phyloP scores from a whole-genome alignment of 805 yeast genomes.

The Pichia eremophila region DNA sequence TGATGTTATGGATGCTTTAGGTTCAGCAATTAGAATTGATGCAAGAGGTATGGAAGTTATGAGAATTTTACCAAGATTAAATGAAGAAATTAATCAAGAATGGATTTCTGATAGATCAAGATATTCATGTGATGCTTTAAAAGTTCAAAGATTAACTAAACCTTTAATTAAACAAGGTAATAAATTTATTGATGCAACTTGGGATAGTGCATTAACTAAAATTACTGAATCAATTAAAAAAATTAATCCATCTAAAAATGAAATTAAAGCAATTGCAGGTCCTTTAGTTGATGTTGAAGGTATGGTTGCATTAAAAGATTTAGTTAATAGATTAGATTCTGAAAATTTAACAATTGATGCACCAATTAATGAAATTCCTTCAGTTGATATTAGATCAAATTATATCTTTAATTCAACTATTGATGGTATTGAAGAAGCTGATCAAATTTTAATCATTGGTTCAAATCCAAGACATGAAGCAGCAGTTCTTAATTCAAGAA shows the following conservation, averaged over 20 bases:
- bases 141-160: slow-evolving; percentile 75
- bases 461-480: slow-evolving; percentile 89
- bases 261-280: slow-evolving; percentile 75
- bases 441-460: slow-evolving; percentile 70
- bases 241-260: slow-evolving; percentile 53
- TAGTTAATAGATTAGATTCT: slow-evolving; percentile 66
- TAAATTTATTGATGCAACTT: slow-evolving; percentile 62
- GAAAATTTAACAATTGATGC: slow-evolving; percentile 74
- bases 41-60: slow-evolving; percentile 80
- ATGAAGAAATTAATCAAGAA: slow-evolving; percentile 83
- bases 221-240: slow-evolving; percentile 53
- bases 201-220: slow-evolving; percentile 77
- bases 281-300: slow-evolving; percentile 77
- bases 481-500: slow-evolving; percentile 75
- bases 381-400: slow-evolving; percentile 69
- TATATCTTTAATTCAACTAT: slow-evolving; percentile 73
- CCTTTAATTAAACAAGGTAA: slow-evolving; percentile 69
- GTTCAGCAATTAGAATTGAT: slow-evolving; percentile 77
- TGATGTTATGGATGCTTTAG: slow-evolving; percentile 77
- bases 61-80: slow-evolving; percentile 78
- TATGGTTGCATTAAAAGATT: slow-evolving; percentile 72
- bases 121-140: slow-evolving; percentile 77
- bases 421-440: slow-evolving; percentile 75
- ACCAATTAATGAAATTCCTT: slow-evolving; percentile 47
- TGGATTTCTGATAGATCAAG: slow-evolving; percentile 87